Percentiles rank a stretch among this genome's conserved stretches.
Evolutionary conservation across 2,329 filamentous ascomycete species (phyloP).

Genomic region (Nakataea oryzae): DNA sequence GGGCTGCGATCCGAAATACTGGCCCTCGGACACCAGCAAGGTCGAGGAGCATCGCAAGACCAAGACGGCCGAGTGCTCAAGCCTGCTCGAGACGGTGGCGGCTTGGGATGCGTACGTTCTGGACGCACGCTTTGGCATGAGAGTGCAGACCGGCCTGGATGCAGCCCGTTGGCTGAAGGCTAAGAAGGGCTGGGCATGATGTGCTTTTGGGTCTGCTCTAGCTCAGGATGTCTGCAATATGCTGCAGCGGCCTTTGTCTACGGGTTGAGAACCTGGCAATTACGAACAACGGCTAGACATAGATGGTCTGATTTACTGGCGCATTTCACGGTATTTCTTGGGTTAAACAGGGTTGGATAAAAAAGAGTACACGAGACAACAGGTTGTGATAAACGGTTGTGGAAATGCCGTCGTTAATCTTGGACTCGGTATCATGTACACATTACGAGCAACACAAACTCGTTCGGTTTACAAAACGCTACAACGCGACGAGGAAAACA

Average conservation of each 20-base stretch:
- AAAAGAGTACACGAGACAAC: background rate
- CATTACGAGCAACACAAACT: too few relatives aligned
- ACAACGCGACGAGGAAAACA: too few relatives aligned
- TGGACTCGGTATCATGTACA: too few relatives aligned
- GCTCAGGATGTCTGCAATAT: background rate
- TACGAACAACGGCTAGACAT: background rate
- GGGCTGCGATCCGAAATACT: conserved; percentile 28
- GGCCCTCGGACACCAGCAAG: conserved; percentile 12
- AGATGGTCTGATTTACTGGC: background rate
- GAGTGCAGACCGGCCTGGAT: conserved; percentile 58
- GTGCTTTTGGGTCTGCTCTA: background rate
- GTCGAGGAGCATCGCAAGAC: conserved; percentile 26
- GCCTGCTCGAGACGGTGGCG: conserved; percentile 55
- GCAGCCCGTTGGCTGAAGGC: conserved; percentile 47
- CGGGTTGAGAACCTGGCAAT: too few relatives aligned
- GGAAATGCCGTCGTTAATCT: too few relatives aligned
- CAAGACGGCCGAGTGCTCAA: conserved; percentile 50
- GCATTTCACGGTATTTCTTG: background rate
- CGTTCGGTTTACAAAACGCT: too few relatives aligned
- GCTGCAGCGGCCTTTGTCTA: too few relatives aligned
- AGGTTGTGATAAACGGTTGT: background rate
- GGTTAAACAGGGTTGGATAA: background rate
- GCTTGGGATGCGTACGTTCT: conserved; percentile 64
- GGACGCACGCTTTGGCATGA: conserved; percentile 65
- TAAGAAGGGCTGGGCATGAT: conserved; percentile 24